phyloP scores from a whole-genome alignment of 2,329 filamentous ascomycete genomes.

The Fusarium aywerte region DNA sequence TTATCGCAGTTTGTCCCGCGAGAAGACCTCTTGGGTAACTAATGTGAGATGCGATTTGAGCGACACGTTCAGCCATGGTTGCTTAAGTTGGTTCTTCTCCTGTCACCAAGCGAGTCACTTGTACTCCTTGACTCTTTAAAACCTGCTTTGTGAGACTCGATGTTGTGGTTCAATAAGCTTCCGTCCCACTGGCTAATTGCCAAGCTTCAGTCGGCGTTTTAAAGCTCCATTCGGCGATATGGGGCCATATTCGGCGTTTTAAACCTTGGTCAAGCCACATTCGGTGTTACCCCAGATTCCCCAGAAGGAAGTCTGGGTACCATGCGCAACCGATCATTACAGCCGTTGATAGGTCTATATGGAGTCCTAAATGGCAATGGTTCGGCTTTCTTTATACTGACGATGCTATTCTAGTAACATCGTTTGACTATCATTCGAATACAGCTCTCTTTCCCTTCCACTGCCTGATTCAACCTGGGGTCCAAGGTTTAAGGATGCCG shows the following conservation, averaged over 20 bases:
- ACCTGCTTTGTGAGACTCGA: background rate
- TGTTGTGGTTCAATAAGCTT: background rate
- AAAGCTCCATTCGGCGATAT: background rate
- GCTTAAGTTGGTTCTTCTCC: background rate
- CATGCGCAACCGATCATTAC: background rate
- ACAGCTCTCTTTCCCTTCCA: background rate
- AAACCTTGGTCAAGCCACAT: too few species aligned
- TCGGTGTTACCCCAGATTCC: background rate
- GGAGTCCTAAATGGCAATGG: background rate
- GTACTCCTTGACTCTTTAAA: background rate
- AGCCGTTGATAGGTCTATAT: background rate
- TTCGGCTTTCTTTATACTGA: background rate
- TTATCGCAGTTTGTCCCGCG: background rate
- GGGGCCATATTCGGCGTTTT: background rate
- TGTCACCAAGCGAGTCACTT: accelerated
- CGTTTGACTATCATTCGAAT: background rate
- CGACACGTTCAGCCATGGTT: slow-evolving; percentile 2
- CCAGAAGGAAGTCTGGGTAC: too few species aligned
- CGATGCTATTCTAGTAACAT: background rate
- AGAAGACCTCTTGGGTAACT: background rate
- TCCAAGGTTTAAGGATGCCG: background rate
- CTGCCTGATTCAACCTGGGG: background rate
- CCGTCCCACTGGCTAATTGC: background rate
- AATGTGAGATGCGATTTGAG: background rate
- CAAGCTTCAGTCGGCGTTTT: background rate